Base-by-base conservation (phyloP, 148 eudicot species). In the Rhododendron ovatum region DNA sequence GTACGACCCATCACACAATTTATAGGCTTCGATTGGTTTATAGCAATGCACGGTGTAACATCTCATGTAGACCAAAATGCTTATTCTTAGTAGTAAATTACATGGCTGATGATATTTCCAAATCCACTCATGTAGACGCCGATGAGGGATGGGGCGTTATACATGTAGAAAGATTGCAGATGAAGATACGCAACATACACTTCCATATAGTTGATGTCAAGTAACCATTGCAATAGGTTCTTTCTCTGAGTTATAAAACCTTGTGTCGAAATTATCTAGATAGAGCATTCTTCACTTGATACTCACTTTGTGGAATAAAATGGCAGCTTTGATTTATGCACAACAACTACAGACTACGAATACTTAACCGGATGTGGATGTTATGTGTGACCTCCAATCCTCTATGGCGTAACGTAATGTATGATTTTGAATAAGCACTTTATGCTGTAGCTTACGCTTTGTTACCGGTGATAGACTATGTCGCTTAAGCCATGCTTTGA, bases 401-500 rank as follows among this genome's bases (percentile, higher is more conserved):
- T 92, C 94, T 89, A 94, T 96, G 81, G 98, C 98, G 18, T 90
- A 90, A 47, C 90, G 94, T 85, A 96, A 78, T 13, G 94, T 88
- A 85, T 90, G 95, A 87, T 96, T 95, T 35, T 92, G 98, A 47
- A 91, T 92, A 37, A 96, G 91, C 71, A 50, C 81, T 79, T 89
- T 92, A 88, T 96, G 95, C 83, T 85, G 88, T 85, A 96, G 78
- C 80, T 84, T 91, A 37, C 45, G 91, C 83, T 92, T 91, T 82
- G 96, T 95, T 55, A 95, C 94, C 2, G 98, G 98, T 0, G 99
- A 95, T 82, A 88, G 84, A 59, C 90, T 89, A 30, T 93, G 91
- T 22, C 86, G 92, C 85, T 92, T 91, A 10, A 96, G 91, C 99
- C 99, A 96, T 84, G 90, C 90, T 79, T 89, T 91, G 86, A 96